These are phyloP conservation scores for Metarhizium album DNA, from an alignment of 2,329 filamentous ascomycete species.

Conservation along the genomic window DNA sequence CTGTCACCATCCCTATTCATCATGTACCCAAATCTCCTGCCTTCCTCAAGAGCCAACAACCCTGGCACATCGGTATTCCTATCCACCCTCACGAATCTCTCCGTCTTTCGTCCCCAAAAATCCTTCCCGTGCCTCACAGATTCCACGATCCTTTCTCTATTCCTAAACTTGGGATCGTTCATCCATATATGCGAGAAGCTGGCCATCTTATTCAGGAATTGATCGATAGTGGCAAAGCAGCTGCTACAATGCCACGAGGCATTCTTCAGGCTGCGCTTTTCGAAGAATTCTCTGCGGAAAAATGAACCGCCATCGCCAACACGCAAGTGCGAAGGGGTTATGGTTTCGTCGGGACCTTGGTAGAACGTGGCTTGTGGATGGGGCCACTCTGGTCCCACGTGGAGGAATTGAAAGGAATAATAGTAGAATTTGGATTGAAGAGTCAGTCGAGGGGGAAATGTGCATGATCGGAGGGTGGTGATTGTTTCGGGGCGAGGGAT, in stretches of 20 bases:
- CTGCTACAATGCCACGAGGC: slow-evolving; percentile 53
- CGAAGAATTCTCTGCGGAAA: slow-evolving; percentile 23
- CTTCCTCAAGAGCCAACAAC: slow-evolving; percentile 28
- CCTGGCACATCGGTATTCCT: slow-evolving; percentile 41
- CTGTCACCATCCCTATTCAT: slow-evolving; percentile 34
- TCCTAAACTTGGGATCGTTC: slow-evolving; percentile 37
- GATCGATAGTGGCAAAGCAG: slow-evolving; percentile 45
- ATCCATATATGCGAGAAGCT: slow-evolving; percentile 44
- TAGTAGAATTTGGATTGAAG: slow-evolving; percentile 43
- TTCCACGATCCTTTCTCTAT: slow-evolving; percentile 36
- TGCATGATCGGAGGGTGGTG: slow-evolving; percentile 36
- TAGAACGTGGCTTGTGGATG: slow-evolving; percentile 52
- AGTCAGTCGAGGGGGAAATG: slow-evolving; percentile 41
- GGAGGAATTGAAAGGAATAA: slow-evolving; percentile 45
- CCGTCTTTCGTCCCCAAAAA: slow-evolving; percentile 38
- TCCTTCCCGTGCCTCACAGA: slow-evolving; percentile 42
- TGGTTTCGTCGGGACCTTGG: slow-evolving; percentile 27
- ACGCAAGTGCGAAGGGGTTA: slow-evolving; percentile 43
- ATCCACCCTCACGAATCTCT: slow-evolving; percentile 38
- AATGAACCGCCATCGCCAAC: slow-evolving; percentile 31
- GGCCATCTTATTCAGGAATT: slow-evolving; percentile 44
- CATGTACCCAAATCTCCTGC: slow-evolving; percentile 33
- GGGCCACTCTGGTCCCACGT: slow-evolving; percentile 31
- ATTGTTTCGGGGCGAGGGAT: slow-evolving; percentile 42
- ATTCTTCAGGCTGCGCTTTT: slow-evolving; percentile 35